A percentile compares a stretch with the other conserved stretches of the same genome.
These are phyloP conservation scores for Cyclotella atomus DNA, from an alignment of 108 stramenopile genomes.

Conservation along the genomic window DNA sequence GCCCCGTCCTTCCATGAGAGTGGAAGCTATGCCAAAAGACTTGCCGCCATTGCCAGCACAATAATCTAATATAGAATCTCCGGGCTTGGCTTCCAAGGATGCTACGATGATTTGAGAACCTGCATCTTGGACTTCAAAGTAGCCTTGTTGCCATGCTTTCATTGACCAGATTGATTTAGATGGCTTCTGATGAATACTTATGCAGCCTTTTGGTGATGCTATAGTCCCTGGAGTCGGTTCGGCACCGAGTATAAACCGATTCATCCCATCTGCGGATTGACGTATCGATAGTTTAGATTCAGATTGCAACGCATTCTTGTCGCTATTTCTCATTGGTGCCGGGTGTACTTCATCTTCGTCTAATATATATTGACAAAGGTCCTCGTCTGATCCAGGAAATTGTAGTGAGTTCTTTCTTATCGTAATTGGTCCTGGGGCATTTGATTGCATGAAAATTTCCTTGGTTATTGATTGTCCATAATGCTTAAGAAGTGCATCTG, in stretches of 20 bases:
- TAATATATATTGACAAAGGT: conserved; percentile 29
- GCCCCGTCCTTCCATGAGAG: conserved; percentile 1
- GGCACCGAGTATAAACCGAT: conserved; percentile 8
- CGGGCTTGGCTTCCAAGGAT: conserved; percentile 32
- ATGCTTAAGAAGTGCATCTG: conserved; percentile 30
- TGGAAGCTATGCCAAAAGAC: conserved; percentile 51
- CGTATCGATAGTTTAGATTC: neutral
- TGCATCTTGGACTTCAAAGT: conserved; percentile 64
- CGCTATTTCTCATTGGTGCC: neutral
- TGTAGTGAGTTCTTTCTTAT: conserved; percentile 43
- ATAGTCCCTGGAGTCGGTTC: conserved; percentile 2
- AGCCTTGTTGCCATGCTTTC: conserved; percentile 54
- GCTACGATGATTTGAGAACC: conserved; percentile 59
- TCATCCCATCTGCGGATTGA: conserved; percentile 6
- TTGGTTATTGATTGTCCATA: conserved; percentile 30
- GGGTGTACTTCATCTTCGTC: conserved; percentile 42
- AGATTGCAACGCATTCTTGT: neutral
- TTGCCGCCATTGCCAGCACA: conserved; percentile 68
- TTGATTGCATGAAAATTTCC: conserved; percentile 28
- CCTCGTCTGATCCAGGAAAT: conserved; percentile 39
- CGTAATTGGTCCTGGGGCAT: conserved; percentile 42
- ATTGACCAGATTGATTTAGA: conserved; percentile 59
- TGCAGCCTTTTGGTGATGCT: conserved; percentile 28
- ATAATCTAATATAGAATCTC: conserved; percentile 49
- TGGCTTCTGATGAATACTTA: conserved; percentile 6